Evolutionary conservation across 345 rosid species (phyloP), one percentile per base, ranked within the genome.

Genomic region (Euphorbia pulcherrima): DNA sequence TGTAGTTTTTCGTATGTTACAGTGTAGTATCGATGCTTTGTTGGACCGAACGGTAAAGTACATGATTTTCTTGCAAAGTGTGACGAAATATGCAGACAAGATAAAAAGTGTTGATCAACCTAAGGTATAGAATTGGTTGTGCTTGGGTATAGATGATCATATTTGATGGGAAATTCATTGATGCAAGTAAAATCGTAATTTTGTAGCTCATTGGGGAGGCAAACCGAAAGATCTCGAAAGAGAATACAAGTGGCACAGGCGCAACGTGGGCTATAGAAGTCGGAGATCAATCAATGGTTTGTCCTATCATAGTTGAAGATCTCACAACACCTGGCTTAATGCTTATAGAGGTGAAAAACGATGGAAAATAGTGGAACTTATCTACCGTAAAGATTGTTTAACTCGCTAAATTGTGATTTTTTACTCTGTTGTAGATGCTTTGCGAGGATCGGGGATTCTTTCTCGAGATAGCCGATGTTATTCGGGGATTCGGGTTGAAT

Each of bases 201-300:
- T 35, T 66, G 4, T 29, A 86, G 89, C 47, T 82, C 73, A 64
- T 81, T 35, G 82, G 74, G 67, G 69, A 71, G 67, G 83, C 77
- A 33, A 75, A 72, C 21, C 79, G 68, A 70, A 67, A 40, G 64
- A 62, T 72, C 63, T 58, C 53, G 27, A 79, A 84, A 61, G 77
- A 83, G 50, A 67, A 70, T 40, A 55, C 18, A 8, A n/a, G 65
- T 23, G 65, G 81, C 59, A 86, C 81, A 33, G 94, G 88, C 62
- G 83, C 80, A 65, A 82, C 89, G 56, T 94, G 99, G 99, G 99
- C 97, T 23, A 72, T 79, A 61, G 97, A 94, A 87, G 84, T 91
- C 10, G 92, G 87, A 35, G 87, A 82, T 33, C 83, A 84, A 67
- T 72, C 80, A 40, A 76, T 82, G 77, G 82, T 74, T 41, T 90